Conservation (phyloP, 116 monocot species). For the Papilionanthe hybrid region DNA sequence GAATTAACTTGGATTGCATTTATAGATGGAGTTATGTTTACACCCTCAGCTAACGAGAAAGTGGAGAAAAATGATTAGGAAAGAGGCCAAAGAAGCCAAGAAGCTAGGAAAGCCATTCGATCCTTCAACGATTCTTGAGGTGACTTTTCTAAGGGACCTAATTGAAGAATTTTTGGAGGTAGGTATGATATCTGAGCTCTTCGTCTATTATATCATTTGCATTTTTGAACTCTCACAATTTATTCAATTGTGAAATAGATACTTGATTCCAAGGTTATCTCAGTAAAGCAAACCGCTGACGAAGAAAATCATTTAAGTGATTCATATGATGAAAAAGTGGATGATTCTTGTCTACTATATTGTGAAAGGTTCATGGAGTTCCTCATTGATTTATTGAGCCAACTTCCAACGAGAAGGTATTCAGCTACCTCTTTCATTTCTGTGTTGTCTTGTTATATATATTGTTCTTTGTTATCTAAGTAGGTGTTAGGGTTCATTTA, state of each 20-base stretch:
- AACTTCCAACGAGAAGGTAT: conserved; percentile 94
- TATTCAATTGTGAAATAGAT: conserved; percentile 41
- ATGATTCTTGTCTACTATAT: conserved; percentile 82
- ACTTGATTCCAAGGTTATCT: conserved; percentile 80
- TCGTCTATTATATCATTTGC: neutral
- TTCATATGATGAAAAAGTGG: conserved; percentile 51
- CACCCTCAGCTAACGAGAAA: conserved; percentile 97
- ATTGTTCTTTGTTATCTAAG: neutral
- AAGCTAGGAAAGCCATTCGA: conserved; percentile 60
- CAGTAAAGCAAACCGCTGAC: conserved; percentile 31
- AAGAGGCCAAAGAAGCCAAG: conserved; percentile 73
- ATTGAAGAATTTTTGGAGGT: conserved; percentile 98
- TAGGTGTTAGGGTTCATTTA: neutral
- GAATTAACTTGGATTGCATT: neutral
- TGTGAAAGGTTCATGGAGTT: conserved; percentile 99
- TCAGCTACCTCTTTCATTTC: neutral
- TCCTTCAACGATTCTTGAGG: conserved; percentile 64
- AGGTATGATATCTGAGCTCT: conserved; percentile 5
- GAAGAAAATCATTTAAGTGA: conserved; percentile 18
- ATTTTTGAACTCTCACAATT: neutral
- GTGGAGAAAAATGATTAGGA: conserved; percentile 89
- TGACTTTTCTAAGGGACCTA: conserved; percentile 67
- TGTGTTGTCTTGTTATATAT: neutral
- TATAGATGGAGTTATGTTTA: conserved; percentile 88
- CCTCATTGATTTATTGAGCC: conserved; percentile 94